These are phyloP conservation scores for Amphibolis antarctica DNA, from an alignment of 106 monocot species.

Conservation along the genomic window DNA sequence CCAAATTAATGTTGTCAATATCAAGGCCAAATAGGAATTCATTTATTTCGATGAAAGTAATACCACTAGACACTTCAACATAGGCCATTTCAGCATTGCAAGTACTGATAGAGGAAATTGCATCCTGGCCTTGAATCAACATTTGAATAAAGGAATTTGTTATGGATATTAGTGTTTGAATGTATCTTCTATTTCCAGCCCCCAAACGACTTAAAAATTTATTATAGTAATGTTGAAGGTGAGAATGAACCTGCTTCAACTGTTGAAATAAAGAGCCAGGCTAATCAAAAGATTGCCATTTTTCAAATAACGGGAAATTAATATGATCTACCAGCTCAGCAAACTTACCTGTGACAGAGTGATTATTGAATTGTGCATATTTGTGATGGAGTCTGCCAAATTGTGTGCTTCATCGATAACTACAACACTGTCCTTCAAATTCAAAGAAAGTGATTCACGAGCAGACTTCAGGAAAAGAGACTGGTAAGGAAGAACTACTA, in stretches of 20 bases:
- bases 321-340: not conserved
- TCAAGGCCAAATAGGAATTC: slow-evolving; percentile 87
- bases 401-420: slow-evolving; percentile 97
- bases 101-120: slow-evolving; percentile 6
- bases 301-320: not conserved
- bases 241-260: slow-evolving; percentile 52
- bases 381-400: slow-evolving; percentile 81
- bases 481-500: slow-evolving; percentile 91
- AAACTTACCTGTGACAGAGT: slow-evolving; percentile 54
- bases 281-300: not conserved
- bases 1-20: slow-evolving; percentile 92
- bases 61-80: slow-evolving; percentile 11
- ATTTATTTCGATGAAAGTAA: slow-evolving; percentile 67
- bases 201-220: slow-evolving; percentile 54
- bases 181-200: slow-evolving; percentile 80
- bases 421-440: slow-evolving; percentile 72
- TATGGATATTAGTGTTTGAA: slow-evolving; percentile 63
- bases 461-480: slow-evolving; percentile 75
- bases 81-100: not conserved
- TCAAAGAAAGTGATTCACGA: slow-evolving; percentile 80
- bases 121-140: slow-evolving; percentile 20
- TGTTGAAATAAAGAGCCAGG: slow-evolving; percentile 11
- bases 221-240: slow-evolving; percentile 52
- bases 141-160: slow-evolving; percentile 47
- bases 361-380: slow-evolving; percentile 83